Conservation (phyloP, 805 yeast genomes). For the Candida orba region DNA sequence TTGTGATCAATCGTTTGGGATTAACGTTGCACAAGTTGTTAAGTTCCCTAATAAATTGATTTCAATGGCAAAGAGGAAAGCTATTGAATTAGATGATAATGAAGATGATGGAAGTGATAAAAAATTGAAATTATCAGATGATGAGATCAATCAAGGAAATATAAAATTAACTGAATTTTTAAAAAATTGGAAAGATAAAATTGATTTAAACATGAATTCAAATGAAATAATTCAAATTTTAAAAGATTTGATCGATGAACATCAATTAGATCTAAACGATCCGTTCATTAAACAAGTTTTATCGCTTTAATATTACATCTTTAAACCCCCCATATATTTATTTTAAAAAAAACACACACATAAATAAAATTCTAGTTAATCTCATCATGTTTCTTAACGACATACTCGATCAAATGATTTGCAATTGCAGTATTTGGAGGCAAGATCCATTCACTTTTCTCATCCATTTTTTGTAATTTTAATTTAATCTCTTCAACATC, state of each 20-base stretch:
- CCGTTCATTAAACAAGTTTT: slow-evolving; percentile 42
- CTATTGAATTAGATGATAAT: slow-evolving; percentile 67
- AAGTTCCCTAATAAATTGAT: slow-evolving; percentile 87
- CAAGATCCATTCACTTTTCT: slow-evolving; percentile 17
- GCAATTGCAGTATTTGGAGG: slow-evolving; percentile 26
- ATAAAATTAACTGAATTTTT: slow-evolving; percentile 36
- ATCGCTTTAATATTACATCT: slow-evolving; percentile 19
- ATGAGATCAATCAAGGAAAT: slow-evolving; percentile 51
- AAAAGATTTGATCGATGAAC: slow-evolving; percentile 25
- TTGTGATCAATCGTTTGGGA: slow-evolving; percentile 93
- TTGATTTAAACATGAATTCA: slow-evolving; percentile 20
- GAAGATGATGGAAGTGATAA: slow-evolving; percentile 32
- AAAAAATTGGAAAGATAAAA: slow-evolving; percentile 28
- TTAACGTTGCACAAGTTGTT: slow-evolving; percentile 94
- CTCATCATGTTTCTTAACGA: slow-evolving; percentile 12
- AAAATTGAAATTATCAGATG: slow-evolving; percentile 41
- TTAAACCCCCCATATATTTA: no score
- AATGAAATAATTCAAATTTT: slow-evolving; percentile 35
- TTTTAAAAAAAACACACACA: no score
- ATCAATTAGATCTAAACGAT: slow-evolving; percentile 26
- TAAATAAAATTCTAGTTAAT: no score
- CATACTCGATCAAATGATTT: slow-evolving; percentile 18
- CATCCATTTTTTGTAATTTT: slow-evolving; percentile 8
- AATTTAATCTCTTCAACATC: slow-evolving; percentile 42
- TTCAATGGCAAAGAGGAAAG: slow-evolving; percentile 92